Evolutionary conservation across 306 rosid genomes (phyloP).

Genomic region (Herpetospermum pedunculosum): DNA sequence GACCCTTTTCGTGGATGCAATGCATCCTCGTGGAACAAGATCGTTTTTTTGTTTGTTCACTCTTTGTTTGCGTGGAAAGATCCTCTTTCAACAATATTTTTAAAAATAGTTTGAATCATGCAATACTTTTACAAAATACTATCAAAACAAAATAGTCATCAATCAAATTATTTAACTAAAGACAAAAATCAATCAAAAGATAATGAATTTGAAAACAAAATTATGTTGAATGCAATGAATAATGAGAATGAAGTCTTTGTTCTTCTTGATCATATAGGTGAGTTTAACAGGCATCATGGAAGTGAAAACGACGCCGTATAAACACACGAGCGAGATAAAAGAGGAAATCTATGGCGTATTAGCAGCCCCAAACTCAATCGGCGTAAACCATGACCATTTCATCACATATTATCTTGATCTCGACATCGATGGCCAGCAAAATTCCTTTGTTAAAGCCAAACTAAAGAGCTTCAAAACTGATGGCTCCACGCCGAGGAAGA

Average conservation of each 20-base stretch:
- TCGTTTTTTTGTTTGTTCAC: too few relatives aligned
- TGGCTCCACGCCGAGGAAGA: not conserved
- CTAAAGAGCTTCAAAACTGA: not conserved
- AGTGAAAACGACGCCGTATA: not conserved
- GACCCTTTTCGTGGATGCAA: too few relatives aligned
- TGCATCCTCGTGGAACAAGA: too few relatives aligned
- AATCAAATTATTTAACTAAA: not conserved
- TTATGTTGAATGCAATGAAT: too few relatives aligned
- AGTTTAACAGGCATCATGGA: constrained; percentile 5
- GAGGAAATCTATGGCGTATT: constrained; percentile 28
- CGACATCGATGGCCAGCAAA: constrained; percentile 40
- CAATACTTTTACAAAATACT: too few relatives aligned
- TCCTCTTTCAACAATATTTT: too few relatives aligned
- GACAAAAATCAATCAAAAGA: too few relatives aligned
- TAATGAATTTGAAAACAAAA: too few relatives aligned
- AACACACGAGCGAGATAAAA: not conserved
- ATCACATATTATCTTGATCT: constrained; percentile 43
- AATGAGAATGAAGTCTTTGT: too few relatives aligned
- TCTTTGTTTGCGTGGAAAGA: too few relatives aligned
- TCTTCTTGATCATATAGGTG: not conserved
- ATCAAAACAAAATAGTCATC: too few relatives aligned
- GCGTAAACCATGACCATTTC: constrained; percentile 53
- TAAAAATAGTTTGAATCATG: too few relatives aligned
- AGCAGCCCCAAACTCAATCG: constrained; percentile 33
- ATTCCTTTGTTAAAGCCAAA: constrained; percentile 34